Evolutionary conservation across 805 yeast species (phyloP).

Genomic region (Nakazawaea peltata): DNA sequence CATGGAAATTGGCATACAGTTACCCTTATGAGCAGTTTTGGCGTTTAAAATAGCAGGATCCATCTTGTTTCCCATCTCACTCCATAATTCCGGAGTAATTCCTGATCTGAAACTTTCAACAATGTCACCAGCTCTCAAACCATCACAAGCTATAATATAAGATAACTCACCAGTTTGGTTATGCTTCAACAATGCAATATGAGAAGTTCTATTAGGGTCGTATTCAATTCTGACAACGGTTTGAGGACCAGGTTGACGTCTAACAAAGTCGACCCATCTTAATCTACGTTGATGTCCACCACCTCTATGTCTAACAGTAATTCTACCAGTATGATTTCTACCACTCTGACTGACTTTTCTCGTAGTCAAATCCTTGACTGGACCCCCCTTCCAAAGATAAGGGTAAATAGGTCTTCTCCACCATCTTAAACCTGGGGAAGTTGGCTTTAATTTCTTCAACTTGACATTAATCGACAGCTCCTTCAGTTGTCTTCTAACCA

Average conservation of each 20-base stretch:
- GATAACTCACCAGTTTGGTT: constrained; percentile 51
- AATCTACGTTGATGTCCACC: constrained; percentile 93
- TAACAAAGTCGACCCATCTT: constrained; percentile 69
- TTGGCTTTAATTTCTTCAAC: constrained; percentile 70
- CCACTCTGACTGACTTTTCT: constrained; percentile 74
- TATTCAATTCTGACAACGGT: constrained; percentile 84
- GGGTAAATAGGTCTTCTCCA: constrained; percentile 81
- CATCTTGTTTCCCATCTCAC: constrained; percentile 83
- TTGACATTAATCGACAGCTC: constrained; percentile 62
- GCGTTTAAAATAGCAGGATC: constrained; percentile 90
- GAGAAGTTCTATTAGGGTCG: constrained; percentile 92
- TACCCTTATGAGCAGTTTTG: constrained; percentile 85
- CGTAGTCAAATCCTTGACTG: constrained; percentile 66
- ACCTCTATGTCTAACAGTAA: constrained; percentile 91
- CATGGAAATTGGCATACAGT: constrained; percentile 87
- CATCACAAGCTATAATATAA: constrained; percentile 87
- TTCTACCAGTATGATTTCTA: constrained; percentile 80
- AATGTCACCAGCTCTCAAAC: constrained; percentile 84
- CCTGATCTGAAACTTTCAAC: constrained; percentile 90
- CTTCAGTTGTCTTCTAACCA: constrained; percentile 64
- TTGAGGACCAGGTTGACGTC: constrained; percentile 64
- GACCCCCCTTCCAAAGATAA: constrained; percentile 80
- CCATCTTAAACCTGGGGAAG: constrained; percentile 86
- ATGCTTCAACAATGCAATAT: constrained; percentile 79
- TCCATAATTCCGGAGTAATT: constrained; percentile 63